Evolutionary conservation across 2,329 filamentous ascomycete species (phyloP), one percentile per base, ranked within the genome.

Genomic region (Clonostachys rosea): DNA sequence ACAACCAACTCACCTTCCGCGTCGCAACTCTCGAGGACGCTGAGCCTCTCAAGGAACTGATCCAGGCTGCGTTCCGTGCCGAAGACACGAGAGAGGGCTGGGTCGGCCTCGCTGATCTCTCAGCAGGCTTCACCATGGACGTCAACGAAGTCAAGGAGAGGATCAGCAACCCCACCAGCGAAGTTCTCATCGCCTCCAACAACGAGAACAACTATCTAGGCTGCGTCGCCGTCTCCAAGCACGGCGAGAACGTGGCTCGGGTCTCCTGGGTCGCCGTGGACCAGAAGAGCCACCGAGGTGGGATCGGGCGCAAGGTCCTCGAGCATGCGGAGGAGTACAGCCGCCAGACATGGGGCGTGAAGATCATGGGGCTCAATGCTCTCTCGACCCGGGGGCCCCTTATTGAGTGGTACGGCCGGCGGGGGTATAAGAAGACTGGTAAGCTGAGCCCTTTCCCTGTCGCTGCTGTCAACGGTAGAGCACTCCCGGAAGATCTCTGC

Each of bases 41-140:
- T 1, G 44, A 51, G 1, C 58, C 50, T 7, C 46, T 73, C 24
- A 66, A 67, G 30, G 48, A 59, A 14, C 58, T 73, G 2, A 62
- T 71, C 1, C 58, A 73, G 44, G 52, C 61, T 12, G 67, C 70
- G 0, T 73, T 73, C 42, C 67, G 66, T 34, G 58, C 67, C 41
- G 56, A 62, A 4, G 69, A 71, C 40, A 63, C 50, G 49, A 56
- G 68, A 43, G 48, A 59, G 46, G 50, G 56, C 48, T 68, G 65
- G 65, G 63, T 64, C 0, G 69, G 59, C 5, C 56, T 67, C 46
- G 54, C 61, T 34, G 59, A 58, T 79, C 75, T 91, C 8, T 87
- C 80, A 41, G 87, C 85, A 11, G 82, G 75, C 44, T 89, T 89
- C 65, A 85, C 79, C 3, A 85, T 86, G 3, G 75, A 77, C 44